Base-by-base conservation (phyloP, 2,329 filamentous ascomycete species). In the Westerdykella sp. region DNA sequence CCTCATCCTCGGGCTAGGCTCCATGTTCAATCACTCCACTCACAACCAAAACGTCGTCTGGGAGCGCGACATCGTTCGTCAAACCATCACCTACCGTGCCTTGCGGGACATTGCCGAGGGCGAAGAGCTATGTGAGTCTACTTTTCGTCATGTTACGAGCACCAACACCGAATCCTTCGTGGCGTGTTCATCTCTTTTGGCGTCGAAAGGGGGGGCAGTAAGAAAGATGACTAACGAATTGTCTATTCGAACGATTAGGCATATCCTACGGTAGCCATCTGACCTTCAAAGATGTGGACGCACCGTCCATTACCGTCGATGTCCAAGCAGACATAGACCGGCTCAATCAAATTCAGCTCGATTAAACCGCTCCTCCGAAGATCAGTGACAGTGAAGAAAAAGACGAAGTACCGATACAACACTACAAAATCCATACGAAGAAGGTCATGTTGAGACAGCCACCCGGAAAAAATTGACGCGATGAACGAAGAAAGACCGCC, bases 21-120 rank as follows among this genome's bases (percentile, higher is more conserved):
- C 69, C 42, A 77, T 80, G 73, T 79, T 80, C 65, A 80, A 80
- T 46, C 77, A 80, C 50, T 76, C 74, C 3, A 63, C 59, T 0
- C 51, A 63, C 10, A 49, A 69, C 22, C 77, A 79, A 50, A 80
- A 80, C 53, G 73, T 80, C 4, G 75, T 71, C 3, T 80, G 76
- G 76, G 68, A 69, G 48, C 65, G 75, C 16, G 72, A 79, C 56
- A 37, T 75, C 2, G 54, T 65, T 3, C 66, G 65, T 2, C 55
- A 67, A 12, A 49, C 76, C 1, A 67, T 79, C 14, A 70, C 69
- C 0, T 80, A 79, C 49, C 69, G 61, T 12, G 66, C 77, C 13
- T 50, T 77, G 23, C 62, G 73, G 50, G 70, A 77, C 45, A 73
- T 80, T 13, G 54, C 55, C 14, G 55, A 62, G n/a, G 76, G 75